Evolutionary conservation across 257 asterid genomes (phyloP).

Genomic region (Nicotiana paniculata): DNA sequence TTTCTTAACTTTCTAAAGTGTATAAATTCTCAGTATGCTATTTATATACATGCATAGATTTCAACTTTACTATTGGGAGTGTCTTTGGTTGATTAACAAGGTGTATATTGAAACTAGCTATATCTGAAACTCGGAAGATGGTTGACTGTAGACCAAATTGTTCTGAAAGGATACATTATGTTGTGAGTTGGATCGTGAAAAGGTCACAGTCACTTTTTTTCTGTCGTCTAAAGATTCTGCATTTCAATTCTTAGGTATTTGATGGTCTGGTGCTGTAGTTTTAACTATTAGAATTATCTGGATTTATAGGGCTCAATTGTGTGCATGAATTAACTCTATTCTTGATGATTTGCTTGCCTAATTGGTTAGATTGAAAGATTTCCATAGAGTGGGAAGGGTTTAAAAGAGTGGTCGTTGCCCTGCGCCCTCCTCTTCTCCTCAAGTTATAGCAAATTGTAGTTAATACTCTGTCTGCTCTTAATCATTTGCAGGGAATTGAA

Average conservation of each 20-base stretch:
- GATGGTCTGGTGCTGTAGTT: not conserved
- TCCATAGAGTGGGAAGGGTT: not conserved
- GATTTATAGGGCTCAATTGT: not conserved
- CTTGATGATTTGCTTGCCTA: not conserved
- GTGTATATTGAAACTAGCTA: not conserved
- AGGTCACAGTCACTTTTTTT: not conserved
- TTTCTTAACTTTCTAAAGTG: not conserved
- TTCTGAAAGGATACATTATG: not conserved
- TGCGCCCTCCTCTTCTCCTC: not conserved
- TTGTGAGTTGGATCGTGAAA: not conserved
- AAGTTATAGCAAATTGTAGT: not conserved
- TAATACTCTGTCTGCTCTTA: conserved; percentile 6
- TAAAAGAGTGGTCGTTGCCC: not conserved
- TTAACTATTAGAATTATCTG: not conserved
- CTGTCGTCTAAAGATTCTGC: not conserved
- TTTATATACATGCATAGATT: not conserved
- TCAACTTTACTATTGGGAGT: not conserved
- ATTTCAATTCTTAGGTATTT: not conserved
- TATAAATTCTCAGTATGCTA: not conserved
- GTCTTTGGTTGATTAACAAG: not conserved
- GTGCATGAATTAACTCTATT: not conserved
- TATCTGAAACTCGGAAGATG: not conserved
- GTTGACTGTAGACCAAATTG: not conserved
- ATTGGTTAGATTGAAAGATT: not conserved
- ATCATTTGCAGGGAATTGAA: conserved; percentile 73